Percentiles rank a stretch among this genome's conserved stretches.
These are phyloP conservation scores for Phytophthora ramorum DNA, from an alignment of 352 stramenopile species.

Conservation along the genomic window DNA sequence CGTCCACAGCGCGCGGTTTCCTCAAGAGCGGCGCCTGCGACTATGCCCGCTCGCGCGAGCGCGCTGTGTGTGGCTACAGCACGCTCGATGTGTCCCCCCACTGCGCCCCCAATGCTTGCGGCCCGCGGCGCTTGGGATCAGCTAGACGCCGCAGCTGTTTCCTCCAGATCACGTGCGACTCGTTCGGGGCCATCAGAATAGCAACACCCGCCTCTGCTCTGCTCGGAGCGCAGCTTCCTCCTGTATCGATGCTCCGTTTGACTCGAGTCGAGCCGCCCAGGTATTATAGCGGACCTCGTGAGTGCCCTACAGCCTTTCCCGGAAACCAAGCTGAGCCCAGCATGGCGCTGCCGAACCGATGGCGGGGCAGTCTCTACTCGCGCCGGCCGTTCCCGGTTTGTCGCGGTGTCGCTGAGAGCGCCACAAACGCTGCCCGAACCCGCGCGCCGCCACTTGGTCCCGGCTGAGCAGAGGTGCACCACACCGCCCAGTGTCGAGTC, in stretches of 20 bases:
- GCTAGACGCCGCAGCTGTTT: slow-evolving; percentile 31
- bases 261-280: slow-evolving; percentile 1
- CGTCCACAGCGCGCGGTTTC: slow-evolving; percentile 12
- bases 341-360: slow-evolving; percentile 11
- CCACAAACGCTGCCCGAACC: slow-evolving; percentile 45
- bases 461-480: slow-evolving; percentile 32
- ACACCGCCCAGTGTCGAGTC: background rate
- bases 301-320: slow-evolving; percentile 29
- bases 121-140: slow-evolving; percentile 25
- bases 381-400: slow-evolving; percentile 37
- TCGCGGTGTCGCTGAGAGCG: slow-evolving; percentile 20
- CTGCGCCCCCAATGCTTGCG: no score
- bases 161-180: slow-evolving; percentile 12
- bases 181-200: slow-evolving; percentile 18
- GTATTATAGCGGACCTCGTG: slow-evolving; percentile 24
- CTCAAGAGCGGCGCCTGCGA: slow-evolving; percentile 25
- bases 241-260: background rate
- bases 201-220: slow-evolving; percentile 10
- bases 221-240: background rate
- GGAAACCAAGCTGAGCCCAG: slow-evolving; percentile 32
- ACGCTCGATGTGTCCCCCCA: no score
- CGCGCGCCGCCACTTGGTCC: slow-evolving; percentile 18
- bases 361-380: slow-evolving; percentile 24
- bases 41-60: slow-evolving; percentile 1
- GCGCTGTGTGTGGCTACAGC: background rate